Evolutionary conservation across 192 early-diverging fungal species (phyloP).

Genomic region (Backusella liffmaniae): DNA sequence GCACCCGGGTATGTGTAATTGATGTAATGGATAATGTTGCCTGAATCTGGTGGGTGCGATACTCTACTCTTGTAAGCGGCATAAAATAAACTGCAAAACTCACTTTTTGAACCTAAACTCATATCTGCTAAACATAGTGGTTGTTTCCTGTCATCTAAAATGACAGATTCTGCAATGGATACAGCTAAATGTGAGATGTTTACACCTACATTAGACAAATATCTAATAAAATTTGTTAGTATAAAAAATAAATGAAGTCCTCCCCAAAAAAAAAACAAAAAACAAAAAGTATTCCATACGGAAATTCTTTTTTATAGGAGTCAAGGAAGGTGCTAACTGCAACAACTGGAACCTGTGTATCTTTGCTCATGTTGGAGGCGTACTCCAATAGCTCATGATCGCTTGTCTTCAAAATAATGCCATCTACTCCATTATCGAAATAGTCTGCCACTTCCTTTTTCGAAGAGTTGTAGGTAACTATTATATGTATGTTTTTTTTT

Average conservation of each 20-base stretch:
- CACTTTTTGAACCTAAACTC: background rate
- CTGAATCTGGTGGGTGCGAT: background rate
- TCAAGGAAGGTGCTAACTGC: background rate
- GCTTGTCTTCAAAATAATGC: slow-evolving; percentile 7
- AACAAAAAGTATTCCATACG: background rate
- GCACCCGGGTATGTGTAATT: background rate
- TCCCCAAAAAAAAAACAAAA: too few species aligned
- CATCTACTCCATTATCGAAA: background rate
- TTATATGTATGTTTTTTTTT: background rate
- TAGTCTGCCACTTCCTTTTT: background rate
- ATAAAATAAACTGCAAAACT: slow-evolving; percentile 8
- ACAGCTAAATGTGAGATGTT: slow-evolving; percentile 10
- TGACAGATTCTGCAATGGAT: slow-evolving; percentile 1
- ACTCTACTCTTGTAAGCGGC: background rate
- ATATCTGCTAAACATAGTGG: slow-evolving; percentile 16
- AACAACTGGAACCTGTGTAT: background rate
- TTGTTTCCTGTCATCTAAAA: background rate
- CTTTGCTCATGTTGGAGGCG: background rate
- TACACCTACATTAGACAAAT: slow-evolving; percentile 16
- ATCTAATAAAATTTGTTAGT: slow-evolving; percentile 8
- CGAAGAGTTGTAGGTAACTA: background rate
- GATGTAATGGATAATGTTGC: slow-evolving; percentile 9
- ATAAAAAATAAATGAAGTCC: background rate
- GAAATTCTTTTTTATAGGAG: background rate
- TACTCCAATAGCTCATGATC: background rate